Conservation (phyloP, 2,329 filamentous ascomycete species). For the Monilinia vaccinii-corymbosi region DNA sequence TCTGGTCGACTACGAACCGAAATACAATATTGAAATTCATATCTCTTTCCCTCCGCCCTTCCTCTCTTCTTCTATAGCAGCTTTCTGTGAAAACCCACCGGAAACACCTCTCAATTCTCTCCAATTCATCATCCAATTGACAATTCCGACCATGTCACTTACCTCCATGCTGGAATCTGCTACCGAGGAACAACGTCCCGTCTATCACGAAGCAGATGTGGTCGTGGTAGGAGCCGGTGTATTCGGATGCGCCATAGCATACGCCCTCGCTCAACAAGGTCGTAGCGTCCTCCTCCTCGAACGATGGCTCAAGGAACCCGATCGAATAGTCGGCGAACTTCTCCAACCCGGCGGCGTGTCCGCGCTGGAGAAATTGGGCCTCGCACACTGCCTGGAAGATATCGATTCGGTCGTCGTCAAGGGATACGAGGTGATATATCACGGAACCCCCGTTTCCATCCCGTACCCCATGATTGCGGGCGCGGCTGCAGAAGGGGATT, state of each 20-base stretch:
- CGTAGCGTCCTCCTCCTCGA: slow-evolving; percentile 87
- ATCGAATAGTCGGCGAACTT: slow-evolving; percentile 92
- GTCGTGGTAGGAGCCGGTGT: slow-evolving; percentile 89
- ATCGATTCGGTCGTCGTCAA: slow-evolving; percentile 79
- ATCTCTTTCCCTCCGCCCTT: too few relatives aligned
- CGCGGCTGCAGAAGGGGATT: slow-evolving; percentile 27
- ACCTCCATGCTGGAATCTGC: neutral
- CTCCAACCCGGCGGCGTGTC: slow-evolving; percentile 85
- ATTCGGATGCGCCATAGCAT: slow-evolving; percentile 78
- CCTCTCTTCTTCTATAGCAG: neutral
- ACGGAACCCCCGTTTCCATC: slow-evolving; percentile 63
- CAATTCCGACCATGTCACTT: neutral
- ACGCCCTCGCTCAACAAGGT: slow-evolving; percentile 77
- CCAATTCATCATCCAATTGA: neutral
- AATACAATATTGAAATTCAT: neutral
- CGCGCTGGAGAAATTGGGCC: slow-evolving; percentile 70
- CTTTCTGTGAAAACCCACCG: neutral
- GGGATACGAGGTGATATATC: slow-evolving; percentile 83
- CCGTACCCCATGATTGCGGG: slow-evolving; percentile 60
- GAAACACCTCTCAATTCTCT: neutral
- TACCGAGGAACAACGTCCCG: slow-evolving; percentile 38
- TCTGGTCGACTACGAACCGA: too few relatives aligned
- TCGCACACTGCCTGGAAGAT: slow-evolving; percentile 72
- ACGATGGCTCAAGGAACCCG: slow-evolving; percentile 79
- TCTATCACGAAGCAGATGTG: slow-evolving; percentile 64